Base-by-base conservation (phyloP, 108 stramenopile species). In the Discostella stelligeroides region DNA sequence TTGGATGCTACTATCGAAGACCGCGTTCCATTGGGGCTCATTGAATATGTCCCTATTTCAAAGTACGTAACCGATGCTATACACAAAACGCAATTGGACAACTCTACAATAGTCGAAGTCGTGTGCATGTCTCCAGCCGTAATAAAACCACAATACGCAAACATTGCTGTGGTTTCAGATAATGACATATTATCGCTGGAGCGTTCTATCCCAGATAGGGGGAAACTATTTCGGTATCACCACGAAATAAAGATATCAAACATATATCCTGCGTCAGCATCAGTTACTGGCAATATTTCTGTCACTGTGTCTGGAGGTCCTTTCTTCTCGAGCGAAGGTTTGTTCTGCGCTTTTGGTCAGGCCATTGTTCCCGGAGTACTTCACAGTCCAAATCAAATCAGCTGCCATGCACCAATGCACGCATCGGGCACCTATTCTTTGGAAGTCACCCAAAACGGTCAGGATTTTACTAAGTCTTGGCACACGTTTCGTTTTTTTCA, bases 401-500 rank as follows among this genome's bases (percentile, higher is more conserved):
- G 49, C n/a, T 92, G 91, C 77, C 69, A 57, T 24, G 84, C 89
- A 23, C 91, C 91, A 14, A 63, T 73, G 11, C 66, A 72, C 40
- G 60, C 68, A 5, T 42, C 82, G 0, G 88, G 91, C 21, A 40
- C 54, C 0, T 87, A 85, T 66, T 39, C 84, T 11, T 34, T 92
- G 10, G 86, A 83, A 38, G 68, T 92, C 25, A 85, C 83, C 2
- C 58, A 86, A 51, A 92, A 92, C 56, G 87, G 87, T 37, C 91
- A 92, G 67, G 91, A 92, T 48, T 92, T 72, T 54, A 84, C 84
- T 3, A 13, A 60, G 20, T 71, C 62, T 21, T 39, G 76, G 45
- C 46, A 64, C 23, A 63, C 65, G 15, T 90, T 88, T 54, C 38
- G 60, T 43, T 92, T 63, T 59, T 85, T 84, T 66, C 60, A 73